Evolutionary conservation across 2,329 filamentous ascomycete species (phyloP), one percentile per base, ranked within the genome.

Genomic region (Cladorrhinum sp.): DNA sequence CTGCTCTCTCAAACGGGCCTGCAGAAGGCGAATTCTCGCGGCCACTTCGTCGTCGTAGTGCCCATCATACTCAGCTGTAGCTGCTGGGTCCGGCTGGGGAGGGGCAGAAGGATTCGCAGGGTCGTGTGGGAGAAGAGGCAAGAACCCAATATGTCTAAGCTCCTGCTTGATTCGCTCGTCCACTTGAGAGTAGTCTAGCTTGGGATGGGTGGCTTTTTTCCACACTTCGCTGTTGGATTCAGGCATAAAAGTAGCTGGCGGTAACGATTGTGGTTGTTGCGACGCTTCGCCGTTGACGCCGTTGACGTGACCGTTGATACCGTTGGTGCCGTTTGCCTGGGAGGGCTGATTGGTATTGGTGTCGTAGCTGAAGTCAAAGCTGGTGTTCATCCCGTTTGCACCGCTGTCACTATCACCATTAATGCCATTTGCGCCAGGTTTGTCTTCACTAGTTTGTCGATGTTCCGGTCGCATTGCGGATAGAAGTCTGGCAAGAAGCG

Each of bases 31-130:
- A 21, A 99, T 79, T 20, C 95, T 90, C 54, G 91, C 93, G 6
- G 93, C 91, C 42, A 99, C 90, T 73, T 97, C 94, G 73, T 99
- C 95, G 71, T 99, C 95, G 67, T 87, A 92, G 73, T 96, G 91
- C 0, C 87, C 89, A 69, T 96, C 91, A 74, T 93, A 98, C 66
- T 96, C 90, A 10, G 90, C 87, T 36, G 68, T 67, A 9, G 67
- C 59, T 28, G 64, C 61, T 10, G 64, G 63, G 64, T 67, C 65
- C 24, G 79, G 61, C 83, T 52, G 55, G 28, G 56, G 28, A 3
- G 64, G 33, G 1, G 61, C 62, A 30, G 54, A 58, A 20, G 60
- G 59, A 57, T 63, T 64, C 28, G 67, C 63, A 12, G 67, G 30
- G 48, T 68, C 64, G 48, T 67, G 62, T 14, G 70, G 69, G 2